phyloP scores from a whole-genome alignment of 345 rosid genomes.

The Eucalyptus viminalis region DNA sequence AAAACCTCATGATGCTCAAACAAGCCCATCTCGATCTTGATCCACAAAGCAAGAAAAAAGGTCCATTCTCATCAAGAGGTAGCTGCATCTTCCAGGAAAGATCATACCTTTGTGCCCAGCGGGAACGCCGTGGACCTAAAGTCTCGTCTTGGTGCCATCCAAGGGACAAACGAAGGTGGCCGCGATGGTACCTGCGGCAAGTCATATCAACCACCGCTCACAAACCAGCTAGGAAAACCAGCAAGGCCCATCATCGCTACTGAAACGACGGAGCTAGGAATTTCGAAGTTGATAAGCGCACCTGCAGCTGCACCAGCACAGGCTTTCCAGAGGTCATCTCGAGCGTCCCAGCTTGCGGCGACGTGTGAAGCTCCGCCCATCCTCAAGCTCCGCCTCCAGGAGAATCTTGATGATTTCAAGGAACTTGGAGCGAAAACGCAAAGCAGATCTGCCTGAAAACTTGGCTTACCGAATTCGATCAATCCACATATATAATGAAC shows the following conservation, averaged over 20 bases:
- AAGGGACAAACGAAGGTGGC: slow-evolving; percentile 91
- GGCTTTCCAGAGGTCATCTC: slow-evolving; percentile 41
- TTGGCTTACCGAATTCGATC: not conserved
- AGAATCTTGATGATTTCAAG: not conserved
- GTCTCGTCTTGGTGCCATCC: slow-evolving; percentile 93
- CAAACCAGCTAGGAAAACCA: not conserved
- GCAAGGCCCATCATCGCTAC: not conserved
- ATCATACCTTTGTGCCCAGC: slow-evolving; percentile 48
- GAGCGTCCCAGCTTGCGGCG: slow-evolving; percentile 8
- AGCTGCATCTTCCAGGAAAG: not conserved
- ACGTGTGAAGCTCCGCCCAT: slow-evolving; percentile 29
- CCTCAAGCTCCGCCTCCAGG: slow-evolving; percentile 3
- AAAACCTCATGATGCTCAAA: not conserved
- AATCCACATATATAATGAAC: not conserved
- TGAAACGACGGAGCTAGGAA: not conserved
- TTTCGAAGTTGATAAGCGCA: not conserved
- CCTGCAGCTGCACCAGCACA: slow-evolving; percentile 93
- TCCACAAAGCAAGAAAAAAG: not conserved
- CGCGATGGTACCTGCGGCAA: slow-evolving; percentile 64
- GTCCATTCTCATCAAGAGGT: not conserved
- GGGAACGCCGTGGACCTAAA: slow-evolving; percentile 83
- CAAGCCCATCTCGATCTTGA: not conserved
- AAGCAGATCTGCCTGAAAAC: slow-evolving; percentile 9
- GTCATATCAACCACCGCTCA: not conserved
- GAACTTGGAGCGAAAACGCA: not conserved